Percentiles rank a stretch among this genome's conserved stretches.
Evolutionary conservation across 345 rosid genomes (phyloP).

Genomic region (Cardamine chenopodiifolia): DNA sequence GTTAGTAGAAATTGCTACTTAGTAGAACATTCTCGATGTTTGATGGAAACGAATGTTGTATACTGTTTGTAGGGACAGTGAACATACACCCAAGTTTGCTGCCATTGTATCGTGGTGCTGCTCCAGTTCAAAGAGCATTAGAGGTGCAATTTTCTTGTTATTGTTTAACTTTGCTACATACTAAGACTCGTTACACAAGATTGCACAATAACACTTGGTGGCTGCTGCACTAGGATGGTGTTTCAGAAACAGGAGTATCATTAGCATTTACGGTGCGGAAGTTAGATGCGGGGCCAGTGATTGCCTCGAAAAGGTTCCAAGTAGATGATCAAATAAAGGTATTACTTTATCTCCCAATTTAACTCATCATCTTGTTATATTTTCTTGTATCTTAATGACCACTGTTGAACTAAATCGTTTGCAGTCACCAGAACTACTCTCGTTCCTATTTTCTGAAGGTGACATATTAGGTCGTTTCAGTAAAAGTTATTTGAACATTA

Average conservation of each 20-base stretch:
- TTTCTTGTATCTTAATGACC: not conserved
- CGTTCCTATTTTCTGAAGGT: conserved; percentile 77
- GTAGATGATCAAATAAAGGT: conserved; percentile 90
- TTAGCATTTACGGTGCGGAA: conserved; percentile 82
- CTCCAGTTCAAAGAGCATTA: conserved; percentile 93
- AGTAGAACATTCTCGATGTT: not conserved
- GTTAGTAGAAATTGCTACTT: conserved; percentile 51
- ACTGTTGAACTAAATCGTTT: conserved; percentile 24
- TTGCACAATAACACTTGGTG: conserved; percentile 33
- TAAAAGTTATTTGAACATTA: not conserved
- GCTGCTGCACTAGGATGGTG: conserved; percentile 74
- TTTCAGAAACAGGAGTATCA: conserved; percentile 85
- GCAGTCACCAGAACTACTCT: conserved; percentile 91
- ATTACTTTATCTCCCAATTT: not conserved
- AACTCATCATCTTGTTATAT: not conserved
- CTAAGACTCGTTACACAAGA: conserved; percentile 8
- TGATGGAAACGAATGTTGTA: too few relatives aligned
- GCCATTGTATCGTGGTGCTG: conserved; percentile 91
- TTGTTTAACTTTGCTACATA: conserved; percentile 5
- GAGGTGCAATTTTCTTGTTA: conserved; percentile 50
- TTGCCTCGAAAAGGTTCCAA: conserved; percentile 59
- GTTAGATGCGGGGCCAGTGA: conserved; percentile 91
- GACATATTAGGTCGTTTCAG: not conserved
- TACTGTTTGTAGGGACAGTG: conserved; percentile 69
- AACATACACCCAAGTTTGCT: conserved; percentile 93